Conservation (phyloP, 805 yeast genomes). For the Wickerhamiella brachini region DNA sequence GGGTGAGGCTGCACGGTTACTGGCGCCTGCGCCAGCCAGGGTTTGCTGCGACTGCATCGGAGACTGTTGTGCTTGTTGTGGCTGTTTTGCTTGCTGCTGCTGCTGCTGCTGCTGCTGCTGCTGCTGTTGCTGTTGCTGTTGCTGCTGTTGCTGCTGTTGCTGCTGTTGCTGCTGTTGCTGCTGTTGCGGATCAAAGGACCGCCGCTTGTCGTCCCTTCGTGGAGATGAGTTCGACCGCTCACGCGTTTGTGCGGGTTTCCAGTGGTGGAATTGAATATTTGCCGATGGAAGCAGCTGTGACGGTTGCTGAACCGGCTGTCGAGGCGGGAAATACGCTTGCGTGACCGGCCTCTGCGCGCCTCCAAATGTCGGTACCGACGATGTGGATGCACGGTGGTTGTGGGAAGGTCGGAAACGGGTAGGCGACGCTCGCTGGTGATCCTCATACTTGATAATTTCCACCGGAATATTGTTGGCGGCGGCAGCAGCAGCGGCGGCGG, state of each 20-base stretch:
- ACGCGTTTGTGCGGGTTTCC: slow-evolving; percentile 30
- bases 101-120: slow-evolving; percentile 8
- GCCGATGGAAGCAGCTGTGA: slow-evolving; percentile 26
- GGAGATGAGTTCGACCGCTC: slow-evolving; percentile 10
- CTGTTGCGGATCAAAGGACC: slow-evolving; percentile 10
- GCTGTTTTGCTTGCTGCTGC: slow-evolving; percentile 5
- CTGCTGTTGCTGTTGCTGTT: slow-evolving; percentile 1
- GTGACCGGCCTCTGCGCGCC: slow-evolving; percentile 1
- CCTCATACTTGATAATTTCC: slow-evolving; percentile 15
- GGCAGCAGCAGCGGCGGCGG: slow-evolving; percentile 9
- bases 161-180: slow-evolving; percentile 3
- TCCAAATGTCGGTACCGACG: slow-evolving; percentile 14
- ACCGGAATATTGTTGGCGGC: slow-evolving; percentile 11
- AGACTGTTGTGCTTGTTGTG: slow-evolving; percentile 1
- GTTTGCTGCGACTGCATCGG: slow-evolving; percentile 2
- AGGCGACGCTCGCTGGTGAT: slow-evolving; percentile 11
- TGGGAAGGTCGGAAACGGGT: slow-evolving; percentile 14
- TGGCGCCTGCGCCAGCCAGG: not conserved
- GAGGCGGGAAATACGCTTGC: slow-evolving; percentile 4
- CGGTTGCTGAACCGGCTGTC: slow-evolving; percentile 16
- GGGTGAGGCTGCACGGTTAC: not conserved
- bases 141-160: not conserved
- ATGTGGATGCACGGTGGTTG: slow-evolving; percentile 10
- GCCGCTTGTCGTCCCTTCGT: not conserved
- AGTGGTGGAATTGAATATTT: slow-evolving; percentile 42